These are phyloP conservation scores for Aspergillus tamarii DNA, from an alignment of 2,329 filamentous ascomycete species.

Conservation along the genomic window DNA sequence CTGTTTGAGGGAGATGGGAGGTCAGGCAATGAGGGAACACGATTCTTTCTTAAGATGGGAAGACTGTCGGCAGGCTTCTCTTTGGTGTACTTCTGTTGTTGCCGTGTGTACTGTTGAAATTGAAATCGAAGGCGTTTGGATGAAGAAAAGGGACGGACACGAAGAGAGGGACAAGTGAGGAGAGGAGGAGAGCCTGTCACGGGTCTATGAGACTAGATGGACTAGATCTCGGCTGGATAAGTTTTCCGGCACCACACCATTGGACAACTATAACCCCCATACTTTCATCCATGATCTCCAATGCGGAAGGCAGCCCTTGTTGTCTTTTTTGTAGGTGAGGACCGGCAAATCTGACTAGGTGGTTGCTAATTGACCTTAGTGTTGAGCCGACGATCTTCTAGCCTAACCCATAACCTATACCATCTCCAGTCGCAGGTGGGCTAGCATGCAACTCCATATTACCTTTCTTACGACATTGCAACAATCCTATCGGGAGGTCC, in stretches of 20 bases:
- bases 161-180: not conserved
- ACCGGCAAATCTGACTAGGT: not conserved
- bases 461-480: not conserved
- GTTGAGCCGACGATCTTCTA: not conserved
- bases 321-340: not conserved
- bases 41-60: not conserved
- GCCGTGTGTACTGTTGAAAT: not conserved
- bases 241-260: slow-evolving; percentile 8
- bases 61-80: no score
- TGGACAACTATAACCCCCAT: not conserved
- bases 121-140: not conserved
- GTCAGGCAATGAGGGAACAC: not conserved
- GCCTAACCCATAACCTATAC: not conserved
- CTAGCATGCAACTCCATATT: not conserved
- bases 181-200: not conserved
- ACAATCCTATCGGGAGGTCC: not conserved
- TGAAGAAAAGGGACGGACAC: not conserved
- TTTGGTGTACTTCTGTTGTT: not conserved
- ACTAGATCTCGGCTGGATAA: slow-evolving; percentile 6
- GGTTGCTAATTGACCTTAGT: not conserved
- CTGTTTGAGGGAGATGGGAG: not conserved
- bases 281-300: not conserved
- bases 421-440: not conserved
- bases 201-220: not conserved
- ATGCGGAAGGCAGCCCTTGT: not conserved